Evolutionary conservation across 148 eudicot genomes (phyloP), one percentile per base, ranked within the genome.

Genomic region (Arctostaphylos glauca): DNA sequence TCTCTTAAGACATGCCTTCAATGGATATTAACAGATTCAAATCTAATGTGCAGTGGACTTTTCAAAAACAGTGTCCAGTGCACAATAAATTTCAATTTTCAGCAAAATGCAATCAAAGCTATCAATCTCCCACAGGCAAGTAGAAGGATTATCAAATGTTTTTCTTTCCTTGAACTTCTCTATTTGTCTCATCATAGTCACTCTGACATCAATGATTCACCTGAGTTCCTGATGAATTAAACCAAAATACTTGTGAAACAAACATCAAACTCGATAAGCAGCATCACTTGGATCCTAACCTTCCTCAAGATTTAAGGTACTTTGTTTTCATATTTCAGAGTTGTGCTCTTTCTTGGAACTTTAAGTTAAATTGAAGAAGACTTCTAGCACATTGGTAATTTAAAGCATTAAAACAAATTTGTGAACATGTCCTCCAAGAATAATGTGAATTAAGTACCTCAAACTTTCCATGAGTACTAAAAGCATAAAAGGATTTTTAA

Each of bases 121-220:
- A 72, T 72, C 21, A 72, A 72, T 21, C 74, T 72, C 76, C 52
- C 76, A 44, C 10, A 16, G 48, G 21, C 76, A 72, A 72, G 74
- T 43, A 43, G 52, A 72, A 72, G 50, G 50, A 72, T 6, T 43
- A 44, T 72, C 76, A 44, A 72, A 44, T 50, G 49, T 44, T 43
- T 71, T 72, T 72, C 76, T 72, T 72, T 72, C 44, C 76, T 44
- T 18, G 10, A 43, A 38, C 76, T 72, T 44, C 76, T 72, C 25
- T 44, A 72, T 72, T 43, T 18, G 25, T 72, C 76, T 72, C 76
- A 19, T 44, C 50, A 43, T 14, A 18, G 50, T 16, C 74, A 43
- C 52, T 71, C 23, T 16, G 48, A 41, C 12, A 70, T 70, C 74
- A 41, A 43, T 72, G 52, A 44, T 72, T 43, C 50, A 44, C 47